A percentile compares a stretch with the other conserved stretches of the same genome.
Evolutionary conservation across 2,329 filamentous ascomycete genomes (phyloP).

Genomic region (Cylindrodendrum hubeiense): DNA sequence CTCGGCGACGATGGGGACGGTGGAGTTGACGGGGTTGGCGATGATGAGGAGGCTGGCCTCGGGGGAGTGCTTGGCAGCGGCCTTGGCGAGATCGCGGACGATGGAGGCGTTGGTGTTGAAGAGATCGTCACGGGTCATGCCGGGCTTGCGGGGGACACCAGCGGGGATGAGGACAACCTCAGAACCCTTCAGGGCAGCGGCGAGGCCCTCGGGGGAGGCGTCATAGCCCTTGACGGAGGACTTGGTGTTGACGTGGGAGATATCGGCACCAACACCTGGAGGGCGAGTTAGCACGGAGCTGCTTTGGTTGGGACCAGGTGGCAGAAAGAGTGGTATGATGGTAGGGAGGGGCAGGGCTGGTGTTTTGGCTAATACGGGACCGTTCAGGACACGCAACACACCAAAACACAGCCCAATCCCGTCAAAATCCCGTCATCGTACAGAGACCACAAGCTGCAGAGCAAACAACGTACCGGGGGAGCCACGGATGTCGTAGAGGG

Average conservation of each 20-base stretch:
- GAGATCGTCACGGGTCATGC: slow-evolving; percentile 99
- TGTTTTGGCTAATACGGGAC: background rate
- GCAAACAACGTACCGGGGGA: slow-evolving; percentile 80
- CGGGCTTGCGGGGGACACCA: slow-evolving; percentile 98
- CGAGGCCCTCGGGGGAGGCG: slow-evolving; percentile 80
- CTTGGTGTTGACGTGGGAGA: slow-evolving; percentile 99
- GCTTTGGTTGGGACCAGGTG: slow-evolving; percentile 18
- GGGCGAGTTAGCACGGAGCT: slow-evolving; percentile 33
- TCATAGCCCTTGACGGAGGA: slow-evolving; percentile 92
- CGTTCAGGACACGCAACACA: background rate
- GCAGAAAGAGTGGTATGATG: slow-evolving; percentile 31
- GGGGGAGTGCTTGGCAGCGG: slow-evolving; percentile 87
- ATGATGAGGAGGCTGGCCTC: slow-evolving; percentile 98
- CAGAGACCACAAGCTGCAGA: background rate
- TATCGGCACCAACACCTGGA: slow-evolving; percentile 94
- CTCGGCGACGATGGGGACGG: slow-evolving; percentile 96
- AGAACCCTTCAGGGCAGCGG: slow-evolving; percentile 83
- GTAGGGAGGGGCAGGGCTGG: slow-evolving; percentile 4
- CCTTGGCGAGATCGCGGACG: slow-evolving; percentile 97
- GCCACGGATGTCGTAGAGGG: slow-evolving; percentile 97
- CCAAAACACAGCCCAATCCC: slow-evolving; percentile 4
- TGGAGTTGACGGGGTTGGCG: slow-evolving; percentile 99
- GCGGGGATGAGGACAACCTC: slow-evolving; percentile 98
- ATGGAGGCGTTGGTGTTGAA: slow-evolving; percentile 99
- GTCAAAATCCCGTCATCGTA: slow-evolving; percentile 15